Conservation (phyloP, 2,329 filamentous ascomycete genomes). For the Teratosphaeria pseudoeucalypti region DNA sequence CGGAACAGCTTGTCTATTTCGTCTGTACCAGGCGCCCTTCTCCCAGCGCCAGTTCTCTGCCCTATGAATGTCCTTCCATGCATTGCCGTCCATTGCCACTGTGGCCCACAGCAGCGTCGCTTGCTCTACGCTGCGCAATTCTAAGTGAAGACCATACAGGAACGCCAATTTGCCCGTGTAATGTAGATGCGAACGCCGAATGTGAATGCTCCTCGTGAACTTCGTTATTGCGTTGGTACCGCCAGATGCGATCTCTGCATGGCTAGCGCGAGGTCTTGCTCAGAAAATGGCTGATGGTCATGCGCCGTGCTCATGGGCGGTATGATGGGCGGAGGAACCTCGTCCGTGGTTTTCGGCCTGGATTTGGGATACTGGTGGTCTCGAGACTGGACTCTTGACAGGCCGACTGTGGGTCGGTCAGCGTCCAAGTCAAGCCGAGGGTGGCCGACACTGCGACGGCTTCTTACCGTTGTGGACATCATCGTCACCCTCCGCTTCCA, state of each 20-base stretch:
- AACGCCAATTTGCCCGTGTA: not conserved
- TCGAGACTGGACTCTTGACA: constrained; percentile 24
- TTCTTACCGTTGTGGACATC: constrained; percentile 37
- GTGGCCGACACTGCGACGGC: constrained; percentile 6
- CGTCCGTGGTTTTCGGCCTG: not conserved
- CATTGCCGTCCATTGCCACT: not conserved
- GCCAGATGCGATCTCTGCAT: constrained; percentile 31
- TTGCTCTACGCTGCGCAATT: not conserved
- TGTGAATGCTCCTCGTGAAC: not conserved
- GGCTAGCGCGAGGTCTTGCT: constrained; percentile 36
- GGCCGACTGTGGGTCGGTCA: constrained; percentile 18
- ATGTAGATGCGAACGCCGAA: not conserved
- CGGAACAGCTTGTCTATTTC: not conserved
- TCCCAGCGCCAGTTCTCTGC: not conserved
- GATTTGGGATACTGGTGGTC: constrained; percentile 7
- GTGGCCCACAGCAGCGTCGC: not conserved
- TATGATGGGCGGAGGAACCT: constrained; percentile 15
- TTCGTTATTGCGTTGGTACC: constrained; percentile 12
- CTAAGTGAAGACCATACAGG: not conserved
- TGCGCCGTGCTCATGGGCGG: constrained; percentile 21
- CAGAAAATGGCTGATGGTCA: constrained; percentile 31
- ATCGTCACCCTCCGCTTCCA: constrained; percentile 35
- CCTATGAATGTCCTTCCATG: not conserved
- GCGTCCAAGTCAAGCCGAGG: not conserved
- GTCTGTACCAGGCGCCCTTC: not conserved